Evolutionary conservation across 805 yeast genomes (phyloP), one percentile per base, ranked within the genome.

Genomic region (Cyberlindnera saturnus): DNA sequence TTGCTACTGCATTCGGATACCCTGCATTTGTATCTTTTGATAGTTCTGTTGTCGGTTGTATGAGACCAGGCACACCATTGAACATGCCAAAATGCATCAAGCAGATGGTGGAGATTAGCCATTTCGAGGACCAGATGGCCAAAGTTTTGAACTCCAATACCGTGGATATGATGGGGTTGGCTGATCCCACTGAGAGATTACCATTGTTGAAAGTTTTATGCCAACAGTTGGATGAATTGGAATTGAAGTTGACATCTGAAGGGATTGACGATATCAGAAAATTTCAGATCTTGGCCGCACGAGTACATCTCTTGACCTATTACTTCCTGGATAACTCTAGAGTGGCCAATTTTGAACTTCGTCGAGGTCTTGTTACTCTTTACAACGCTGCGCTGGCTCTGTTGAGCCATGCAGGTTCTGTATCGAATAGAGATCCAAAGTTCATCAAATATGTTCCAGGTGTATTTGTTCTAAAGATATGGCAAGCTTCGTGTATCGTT

Each of bases 1-100:
- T 93, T 47, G 96, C 96, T 4, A 80, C 95, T 3, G 82, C 95
- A 10, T 88, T 89, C 65, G 99, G 99, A 16, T 90, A 85, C 57
- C 99, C 98, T 0, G 88, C 95, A 0, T 89, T 88, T 63, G 90
- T 86, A 4, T 86, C 82, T 46, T 86, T 89, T 57, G 96, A 88
- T 59, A 73, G 82, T 20, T 73, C 88, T 1, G 76, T 83, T 3
- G 64, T 80, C 55, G 71, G 71, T 6, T 71, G 80, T 4, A 73
- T 75, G 51, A 63, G 75, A 36, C 70, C 76, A 10, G 75, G 71
- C 11, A 62, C 73, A n/a, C 61, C 56, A 4, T 45, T 32, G 34
- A 52, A 40, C 32, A 41, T 59, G 6, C 59, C 64, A 17, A 45
- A 48, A 6, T 53, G 53, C 51, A 71, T 91, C 36, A 73, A 77